Percentiles rank a stretch among this genome's conserved stretches.
Conservation (phyloP, 768 basidiomycete species). For the Boletus pseudopeckii region DNA sequence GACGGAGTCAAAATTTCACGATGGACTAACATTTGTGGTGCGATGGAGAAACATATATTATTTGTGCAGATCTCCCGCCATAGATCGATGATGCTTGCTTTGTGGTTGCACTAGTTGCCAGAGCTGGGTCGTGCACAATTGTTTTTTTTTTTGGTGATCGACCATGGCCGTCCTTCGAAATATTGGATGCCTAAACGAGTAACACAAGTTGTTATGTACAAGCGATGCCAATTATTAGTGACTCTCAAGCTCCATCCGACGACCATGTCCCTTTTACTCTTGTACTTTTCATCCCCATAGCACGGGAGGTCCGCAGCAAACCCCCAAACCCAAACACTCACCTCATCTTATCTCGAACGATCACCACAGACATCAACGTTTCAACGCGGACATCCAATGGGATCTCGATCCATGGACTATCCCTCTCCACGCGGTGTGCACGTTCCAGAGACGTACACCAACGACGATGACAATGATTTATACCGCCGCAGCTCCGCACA, state of each 20-base stretch:
- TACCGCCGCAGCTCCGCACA: constrained; percentile 1
- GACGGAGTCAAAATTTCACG: no score
- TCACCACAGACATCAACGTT: neutral
- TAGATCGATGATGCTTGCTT: no score
- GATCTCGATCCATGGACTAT: constrained; percentile 21
- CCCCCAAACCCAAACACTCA: neutral
- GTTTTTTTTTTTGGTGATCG: no score
- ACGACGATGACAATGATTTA: constrained; percentile 4
- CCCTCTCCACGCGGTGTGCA: constrained; percentile 24
- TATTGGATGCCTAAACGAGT: no score
- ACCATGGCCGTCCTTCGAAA: no score
- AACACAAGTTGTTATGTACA: no score
- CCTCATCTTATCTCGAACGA: neutral
- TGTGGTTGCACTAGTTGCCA: no score
- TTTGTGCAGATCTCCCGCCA: no score
- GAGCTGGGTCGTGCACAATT: no score
- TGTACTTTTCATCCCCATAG: neutral
- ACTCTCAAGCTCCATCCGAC: neutral
- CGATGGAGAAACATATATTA: no score
- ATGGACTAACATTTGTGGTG: no score
- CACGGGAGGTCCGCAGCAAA: neutral
- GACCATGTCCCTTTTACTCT: neutral
- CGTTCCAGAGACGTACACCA: constrained; percentile 15
- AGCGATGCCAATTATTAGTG: neutral
- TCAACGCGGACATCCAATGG: constrained; percentile 8